A percentile compares a stretch with the other conserved stretches of the same genome.
Conservation (phyloP, 1,139 yeast species). For the Yamadazyma atmosphaerica region DNA sequence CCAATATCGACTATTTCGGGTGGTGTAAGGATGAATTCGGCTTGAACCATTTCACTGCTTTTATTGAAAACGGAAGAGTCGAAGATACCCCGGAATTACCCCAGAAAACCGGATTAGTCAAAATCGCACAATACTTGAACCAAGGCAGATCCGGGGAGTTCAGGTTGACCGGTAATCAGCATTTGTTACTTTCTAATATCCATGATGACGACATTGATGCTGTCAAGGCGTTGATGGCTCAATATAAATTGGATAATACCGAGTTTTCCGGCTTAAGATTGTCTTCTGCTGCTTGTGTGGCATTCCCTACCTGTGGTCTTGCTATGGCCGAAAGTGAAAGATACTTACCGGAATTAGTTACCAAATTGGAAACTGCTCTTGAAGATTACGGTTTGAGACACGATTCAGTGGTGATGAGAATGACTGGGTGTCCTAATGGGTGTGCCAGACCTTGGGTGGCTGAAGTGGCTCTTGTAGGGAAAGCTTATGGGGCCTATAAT, state of each 20-base stretch:
- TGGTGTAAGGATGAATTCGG: constrained; percentile 93
- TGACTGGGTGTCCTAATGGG: constrained; percentile 99
- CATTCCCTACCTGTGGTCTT: constrained; percentile 97
- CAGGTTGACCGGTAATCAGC: constrained; percentile 96
- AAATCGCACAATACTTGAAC: constrained; percentile 68
- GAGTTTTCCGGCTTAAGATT: constrained; percentile 82
- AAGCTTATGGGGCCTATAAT: constrained; percentile 91
- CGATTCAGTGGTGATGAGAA: constrained; percentile 93
- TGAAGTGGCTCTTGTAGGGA: constrained; percentile 93
- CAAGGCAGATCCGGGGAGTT: constrained; percentile 69
- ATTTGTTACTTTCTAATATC: constrained; percentile 73
- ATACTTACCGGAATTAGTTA: constrained; percentile 79
- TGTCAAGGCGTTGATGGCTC: constrained; percentile 62
- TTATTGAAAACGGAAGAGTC: constrained; percentile 95
- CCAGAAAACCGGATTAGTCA: constrained; percentile 83
- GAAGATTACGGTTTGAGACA: constrained; percentile 94
- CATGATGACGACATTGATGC: constrained; percentile 64
- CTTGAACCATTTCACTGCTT: constrained; percentile 86
- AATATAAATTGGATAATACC: constrained; percentile 83
- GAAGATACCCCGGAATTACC: constrained; percentile 90
- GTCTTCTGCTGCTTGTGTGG: constrained; percentile 96
- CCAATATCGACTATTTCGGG: constrained; percentile 90
- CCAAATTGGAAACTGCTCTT: constrained; percentile 77
- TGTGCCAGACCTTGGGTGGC: constrained; percentile 99
- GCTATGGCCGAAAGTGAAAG: constrained; percentile 99